Evolutionary conservation across 2,329 filamentous ascomycete genomes (phyloP).

Genomic region (Colletotrichum lentis): DNA sequence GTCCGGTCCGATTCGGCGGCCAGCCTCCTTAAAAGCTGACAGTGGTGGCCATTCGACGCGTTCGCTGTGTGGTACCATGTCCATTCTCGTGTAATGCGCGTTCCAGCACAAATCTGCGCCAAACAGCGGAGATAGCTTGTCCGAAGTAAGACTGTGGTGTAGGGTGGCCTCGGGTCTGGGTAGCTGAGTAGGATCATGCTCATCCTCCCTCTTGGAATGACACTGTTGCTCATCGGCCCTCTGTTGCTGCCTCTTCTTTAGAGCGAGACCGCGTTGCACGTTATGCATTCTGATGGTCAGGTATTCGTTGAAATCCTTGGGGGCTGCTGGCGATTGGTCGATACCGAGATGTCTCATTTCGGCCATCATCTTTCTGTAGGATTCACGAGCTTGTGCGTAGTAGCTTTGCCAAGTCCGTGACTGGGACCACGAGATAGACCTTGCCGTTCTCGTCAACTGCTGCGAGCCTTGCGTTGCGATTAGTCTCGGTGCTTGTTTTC

Average conservation of each 20-base stretch:
- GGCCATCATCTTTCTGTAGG: slow-evolving; percentile 49
- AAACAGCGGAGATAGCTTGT: slow-evolving; percentile 48
- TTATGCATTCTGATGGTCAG: slow-evolving; percentile 38
- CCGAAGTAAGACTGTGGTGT: slow-evolving; percentile 40
- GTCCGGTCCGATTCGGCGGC: slow-evolving; percentile 43
- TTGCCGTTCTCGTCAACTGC: slow-evolving; percentile 15
- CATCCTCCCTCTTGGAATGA: background rate
- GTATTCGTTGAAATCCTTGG: slow-evolving; percentile 46
- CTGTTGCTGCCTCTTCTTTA: slow-evolving; percentile 39
- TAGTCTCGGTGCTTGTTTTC: background rate
- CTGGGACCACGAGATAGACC: slow-evolving; percentile 49
- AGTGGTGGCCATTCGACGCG: slow-evolving; percentile 48
- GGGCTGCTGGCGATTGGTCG: slow-evolving; percentile 50
- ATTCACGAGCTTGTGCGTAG: slow-evolving; percentile 46
- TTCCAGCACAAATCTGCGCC: slow-evolving; percentile 48
- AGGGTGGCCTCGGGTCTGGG: background rate
- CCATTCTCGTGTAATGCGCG: slow-evolving; percentile 34
- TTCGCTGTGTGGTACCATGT: slow-evolving; percentile 18
- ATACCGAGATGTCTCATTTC: slow-evolving; percentile 49
- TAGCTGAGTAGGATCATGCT: background rate
- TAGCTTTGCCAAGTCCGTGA: slow-evolving; percentile 52
- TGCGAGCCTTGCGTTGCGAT: background rate
- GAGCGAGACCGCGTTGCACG: background rate
- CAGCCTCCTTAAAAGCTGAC: slow-evolving; percentile 49
- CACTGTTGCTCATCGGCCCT: slow-evolving; percentile 19